Base-by-base conservation (phyloP, 148 eudicot genomes). In the Fagopyrum tataricum region DNA sequence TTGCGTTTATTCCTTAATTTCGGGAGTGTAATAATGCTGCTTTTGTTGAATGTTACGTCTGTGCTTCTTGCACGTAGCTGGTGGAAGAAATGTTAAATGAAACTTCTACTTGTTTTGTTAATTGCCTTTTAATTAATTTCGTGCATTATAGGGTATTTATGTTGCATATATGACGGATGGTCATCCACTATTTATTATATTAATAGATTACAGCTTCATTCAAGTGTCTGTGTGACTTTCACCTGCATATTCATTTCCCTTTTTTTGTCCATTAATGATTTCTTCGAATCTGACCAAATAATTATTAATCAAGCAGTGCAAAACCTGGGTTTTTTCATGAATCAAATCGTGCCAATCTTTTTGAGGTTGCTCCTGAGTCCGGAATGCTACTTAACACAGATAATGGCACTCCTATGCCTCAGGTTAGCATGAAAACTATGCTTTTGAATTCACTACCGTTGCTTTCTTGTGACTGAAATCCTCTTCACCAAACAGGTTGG, bases 251-350 rank as follows among this genome's bases (percentile, higher is more conserved):
- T 11, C 4, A 11, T 4, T 61, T 4, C 6, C 67, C 67, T 24
- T 55, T 55, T 31, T 17, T 55, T 61, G 62, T 21, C 40, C 13
- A 31, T 61, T 26, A 40, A 40, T 26, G 41, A 26, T 3, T 61
- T 24, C 67, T 4, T 13, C 9, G 9, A 64, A 39, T 39, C 69
- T 64, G 18, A 37, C 13, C 15, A 13, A 24, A 61, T 26, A 31
- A 15, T 64, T 44, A 11, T 4, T 43, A 42, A 43, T 8, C 24
- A 70, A 46, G 72, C 85, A 95, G 99, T 82, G 93, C 96, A 47
- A 95, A 95, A 78, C 99, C 99, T 44, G 78, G 97, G 42, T 95
- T 95, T 84, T 95, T 95, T 80, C 93, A 88, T 77, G 98, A 93
- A 77, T 96, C 82, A 77, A 91, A 85, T 81, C 99, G 92, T 49